Base-by-base conservation (phyloP, 345 rosid genomes). In the Hibiscus trionum region DNA sequence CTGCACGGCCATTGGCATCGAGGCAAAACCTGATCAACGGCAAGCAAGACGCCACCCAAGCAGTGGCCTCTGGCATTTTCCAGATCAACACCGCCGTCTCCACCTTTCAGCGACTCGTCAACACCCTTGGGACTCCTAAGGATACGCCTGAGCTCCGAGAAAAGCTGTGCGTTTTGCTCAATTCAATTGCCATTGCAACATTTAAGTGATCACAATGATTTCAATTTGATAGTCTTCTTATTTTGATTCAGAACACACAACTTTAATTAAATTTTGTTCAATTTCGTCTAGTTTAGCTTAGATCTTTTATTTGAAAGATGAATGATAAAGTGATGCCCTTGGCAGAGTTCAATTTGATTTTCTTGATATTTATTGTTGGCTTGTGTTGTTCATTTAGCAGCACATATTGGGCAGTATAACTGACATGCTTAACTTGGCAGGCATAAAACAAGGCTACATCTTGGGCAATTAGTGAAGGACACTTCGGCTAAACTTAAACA, bases 81-180 rank as follows among this genome's bases (percentile, higher is more conserved):
- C 98, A 89, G 88, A 95, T 95, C 91, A 95, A 89, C 75, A 95
- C 99, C 57, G 86, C 94, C 81, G 98, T 95, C 55, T 86, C 94
- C 26, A 86, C 99, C 6, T 95, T 92, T 78, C 93, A 89, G 52
- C 84, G 99, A 0, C 98, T 92, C 73, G 98, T 92, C 49, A 95
- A 95, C 73, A 88, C 98, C 76, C 97, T 92, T 50, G 98, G 99
- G 9, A 92, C 98, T 61, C 98, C 99, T 64, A 95, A 86, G 84
- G 99, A 95, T 71, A 92, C 94, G 26, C 93, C 97, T 8, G 96
- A 90, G 76, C 97, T 92, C 70, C 97, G 99, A 12, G 96, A 92
- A 65, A 95, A 95, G 87, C 88, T 95, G 99, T 92, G 76, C 81
- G 90, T 80, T 56, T 50, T 67, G 10, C 33, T 15, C 5, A n/a